Percentiles rank a stretch among this genome's conserved stretches.
Evolutionary conservation across 2,329 filamentous ascomycete species (phyloP).

Genomic region (Penicillium polonicum): DNA sequence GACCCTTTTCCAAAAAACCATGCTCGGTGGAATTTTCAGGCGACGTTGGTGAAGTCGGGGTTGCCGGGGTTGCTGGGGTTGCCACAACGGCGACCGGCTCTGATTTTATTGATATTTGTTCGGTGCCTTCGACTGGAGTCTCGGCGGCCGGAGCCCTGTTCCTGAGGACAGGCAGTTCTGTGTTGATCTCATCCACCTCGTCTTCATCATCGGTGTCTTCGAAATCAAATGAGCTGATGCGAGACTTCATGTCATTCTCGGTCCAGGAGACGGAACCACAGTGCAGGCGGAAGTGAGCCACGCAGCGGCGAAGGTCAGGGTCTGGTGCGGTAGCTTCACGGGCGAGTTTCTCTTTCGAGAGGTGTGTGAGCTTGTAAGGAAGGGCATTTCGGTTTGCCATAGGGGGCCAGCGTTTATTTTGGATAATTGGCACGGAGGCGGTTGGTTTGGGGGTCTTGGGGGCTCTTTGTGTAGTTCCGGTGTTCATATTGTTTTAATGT

Average conservation of each 20-base stretch:
- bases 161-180: constrained; percentile 4
- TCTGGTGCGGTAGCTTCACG: constrained; percentile 38
- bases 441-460: constrained; percentile 23
- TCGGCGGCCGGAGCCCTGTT: constrained; percentile 2
- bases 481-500: constrained; percentile 23
- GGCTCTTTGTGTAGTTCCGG: constrained; percentile 21
- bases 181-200: constrained; percentile 22
- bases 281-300: constrained; percentile 37
- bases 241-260: constrained; percentile 37
- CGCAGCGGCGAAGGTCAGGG: constrained; percentile 37
- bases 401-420: constrained; percentile 35
- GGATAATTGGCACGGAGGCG: constrained; percentile 26
- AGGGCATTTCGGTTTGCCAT: constrained; percentile 37
- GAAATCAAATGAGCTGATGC: constrained; percentile 38
- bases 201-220: constrained; percentile 34
- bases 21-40: constrained; percentile 10
- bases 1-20: constrained; percentile 29
- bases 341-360: constrained; percentile 38
- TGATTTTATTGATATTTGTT: constrained; percentile 5
- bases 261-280: constrained; percentile 36
- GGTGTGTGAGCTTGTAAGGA: constrained; percentile 37
- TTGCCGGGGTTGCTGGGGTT: background rate
- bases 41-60: background rate
- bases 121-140: constrained; percentile 9
- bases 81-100: constrained; percentile 2